Percentiles rank a stretch among this genome's conserved stretches.
Evolutionary conservation across 2,329 filamentous ascomycete species (phyloP).

Genomic region (Aspergillus nomiae): DNA sequence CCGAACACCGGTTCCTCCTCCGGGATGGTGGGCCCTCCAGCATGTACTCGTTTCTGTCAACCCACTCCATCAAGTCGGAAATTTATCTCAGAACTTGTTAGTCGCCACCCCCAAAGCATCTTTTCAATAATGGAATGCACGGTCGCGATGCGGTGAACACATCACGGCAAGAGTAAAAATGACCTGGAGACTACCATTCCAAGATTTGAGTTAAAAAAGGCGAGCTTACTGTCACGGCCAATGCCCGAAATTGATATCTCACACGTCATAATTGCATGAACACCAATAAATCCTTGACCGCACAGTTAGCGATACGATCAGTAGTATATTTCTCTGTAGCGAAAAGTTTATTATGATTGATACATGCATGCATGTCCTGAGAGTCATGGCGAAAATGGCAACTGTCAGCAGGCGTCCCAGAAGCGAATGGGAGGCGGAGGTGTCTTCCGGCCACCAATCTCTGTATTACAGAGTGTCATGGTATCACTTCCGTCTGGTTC

Average conservation of each 20-base stretch:
- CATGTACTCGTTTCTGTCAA: neutral
- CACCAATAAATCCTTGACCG: slow-evolving; percentile 5
- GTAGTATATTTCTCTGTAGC: neutral
- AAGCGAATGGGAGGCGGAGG: neutral
- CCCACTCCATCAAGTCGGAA: slow-evolving; percentile 9
- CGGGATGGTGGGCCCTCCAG: neutral
- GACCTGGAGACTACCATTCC: slow-evolving; percentile 7
- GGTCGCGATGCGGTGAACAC: slow-evolving; percentile 19
- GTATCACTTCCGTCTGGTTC: neutral
- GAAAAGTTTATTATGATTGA: slow-evolving; percentile 12
- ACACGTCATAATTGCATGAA: slow-evolving; percentile 11
- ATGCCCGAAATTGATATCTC: slow-evolving; percentile 17
- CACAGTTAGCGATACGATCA: neutral
- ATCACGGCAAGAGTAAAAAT: slow-evolving; percentile 5
- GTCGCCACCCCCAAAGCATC: slow-evolving; percentile 10
- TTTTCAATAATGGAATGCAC: slow-evolving; percentile 21
- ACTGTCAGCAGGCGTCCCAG: neutral
- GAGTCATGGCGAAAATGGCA: neutral
- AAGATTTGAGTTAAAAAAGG: slow-evolving; percentile 9
- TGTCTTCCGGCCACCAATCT: neutral
- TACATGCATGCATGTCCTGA: slow-evolving; percentile 14
- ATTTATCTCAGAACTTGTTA: slow-evolving; percentile 5
- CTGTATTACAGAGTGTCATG: neutral
- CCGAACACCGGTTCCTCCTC: slow-evolving; percentile 1
- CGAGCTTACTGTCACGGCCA: slow-evolving; percentile 11